Percentiles rank a stretch among this genome's conserved stretches.
phyloP scores from a whole-genome alignment of 257 asterid genomes.

The Scutellaria minor region DNA sequence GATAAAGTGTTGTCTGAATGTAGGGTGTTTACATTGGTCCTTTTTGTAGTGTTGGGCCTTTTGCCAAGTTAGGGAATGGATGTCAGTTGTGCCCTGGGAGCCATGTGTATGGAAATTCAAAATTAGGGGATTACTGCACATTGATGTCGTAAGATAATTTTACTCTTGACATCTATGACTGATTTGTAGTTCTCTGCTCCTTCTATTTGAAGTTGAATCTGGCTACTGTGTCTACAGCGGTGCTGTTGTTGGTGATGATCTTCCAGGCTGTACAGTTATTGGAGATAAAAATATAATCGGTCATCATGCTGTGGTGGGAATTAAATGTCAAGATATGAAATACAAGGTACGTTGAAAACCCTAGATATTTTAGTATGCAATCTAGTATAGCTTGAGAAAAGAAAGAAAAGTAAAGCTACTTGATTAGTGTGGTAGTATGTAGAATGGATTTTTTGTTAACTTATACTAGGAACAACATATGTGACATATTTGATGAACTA shows the following conservation, averaged over 20 bases:
- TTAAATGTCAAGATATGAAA: conserved; percentile 91
- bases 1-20: conserved; percentile 35
- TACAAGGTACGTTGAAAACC: conserved; percentile 60
- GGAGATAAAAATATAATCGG: conserved; percentile 87
- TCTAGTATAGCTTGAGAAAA: conserved; percentile 1
- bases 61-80: conserved; percentile 65
- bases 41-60: conserved; percentile 87
- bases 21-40: conserved; percentile 93
- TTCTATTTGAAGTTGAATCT: conserved; percentile 29
- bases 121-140: conserved; percentile 76
- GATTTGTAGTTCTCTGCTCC: conserved; percentile 6
- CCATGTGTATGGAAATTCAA: conserved; percentile 81
- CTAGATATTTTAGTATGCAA: conserved; percentile 6
- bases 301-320: conserved; percentile 86
- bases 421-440: conserved; percentile 26
- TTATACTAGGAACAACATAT: conserved; percentile 1
- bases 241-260: conserved; percentile 90
- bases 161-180: not conserved
- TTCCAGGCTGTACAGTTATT: conserved; percentile 80
- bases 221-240: conserved; percentile 59
- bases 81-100: conserved; percentile 81
- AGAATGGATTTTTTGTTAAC: not conserved
- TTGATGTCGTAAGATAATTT: conserved; percentile 64
- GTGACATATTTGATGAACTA: not conserved
- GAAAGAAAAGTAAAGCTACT: not conserved